Conservation (phyloP, 257 asterid species). For the Nicotiana noctiflora region DNA sequence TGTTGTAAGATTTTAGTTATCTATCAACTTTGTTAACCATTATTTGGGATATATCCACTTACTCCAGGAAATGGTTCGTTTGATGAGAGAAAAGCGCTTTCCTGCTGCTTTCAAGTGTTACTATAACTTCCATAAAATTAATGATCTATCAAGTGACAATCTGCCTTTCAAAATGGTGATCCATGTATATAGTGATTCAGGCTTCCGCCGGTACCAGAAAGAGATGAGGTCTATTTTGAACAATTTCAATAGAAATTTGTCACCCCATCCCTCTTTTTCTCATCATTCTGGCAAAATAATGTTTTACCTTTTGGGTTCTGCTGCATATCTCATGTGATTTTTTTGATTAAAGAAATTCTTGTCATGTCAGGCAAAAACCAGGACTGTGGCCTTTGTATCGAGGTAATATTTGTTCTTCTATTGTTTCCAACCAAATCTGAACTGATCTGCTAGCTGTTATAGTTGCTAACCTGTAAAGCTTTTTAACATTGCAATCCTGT, state of each 20-base stretch:
- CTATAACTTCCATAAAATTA: constrained; percentile 64
- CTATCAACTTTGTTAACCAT: background rate
- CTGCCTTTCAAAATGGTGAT: constrained; percentile 91
- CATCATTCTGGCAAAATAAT: background rate
- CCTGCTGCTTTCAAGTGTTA: constrained; percentile 85
- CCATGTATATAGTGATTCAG: constrained; percentile 84
- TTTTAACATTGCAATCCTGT: background rate
- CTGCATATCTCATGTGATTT: background rate
- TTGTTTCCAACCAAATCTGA: background rate
- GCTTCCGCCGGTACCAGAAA: constrained; percentile 82
- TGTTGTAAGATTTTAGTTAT: background rate
- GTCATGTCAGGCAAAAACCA: constrained; percentile 61
- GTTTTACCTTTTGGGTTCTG: background rate
- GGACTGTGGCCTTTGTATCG: constrained; percentile 97
- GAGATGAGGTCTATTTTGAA: constrained; percentile 69
- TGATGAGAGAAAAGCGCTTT: constrained; percentile 67
- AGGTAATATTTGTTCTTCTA: constrained; percentile 39
- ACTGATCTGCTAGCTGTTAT: background rate
- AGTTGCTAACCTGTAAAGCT: background rate
- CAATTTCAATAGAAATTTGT: background rate
- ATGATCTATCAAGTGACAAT: constrained; percentile 51
- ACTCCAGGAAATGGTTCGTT: constrained; percentile 75
- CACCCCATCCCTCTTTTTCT: background rate
- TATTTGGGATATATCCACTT: background rate
- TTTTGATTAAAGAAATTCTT: background rate